A percentile compares a stretch with the other conserved stretches of the same genome.
phyloP scores from a whole-genome alignment of 2,329 filamentous ascomycete genomes.

The Penicillium sp. region DNA sequence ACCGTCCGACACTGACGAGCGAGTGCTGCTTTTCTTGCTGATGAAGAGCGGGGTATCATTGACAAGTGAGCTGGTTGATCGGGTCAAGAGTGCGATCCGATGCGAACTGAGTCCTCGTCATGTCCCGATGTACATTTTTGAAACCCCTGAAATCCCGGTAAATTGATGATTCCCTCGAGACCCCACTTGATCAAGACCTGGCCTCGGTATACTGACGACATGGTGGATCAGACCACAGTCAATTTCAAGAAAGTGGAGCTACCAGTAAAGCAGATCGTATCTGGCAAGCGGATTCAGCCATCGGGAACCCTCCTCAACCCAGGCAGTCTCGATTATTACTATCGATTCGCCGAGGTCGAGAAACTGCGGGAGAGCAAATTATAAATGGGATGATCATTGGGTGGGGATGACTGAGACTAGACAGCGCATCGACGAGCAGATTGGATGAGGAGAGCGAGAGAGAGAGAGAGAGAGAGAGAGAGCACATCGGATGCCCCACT shows the following conservation, averaged over 20 bases:
- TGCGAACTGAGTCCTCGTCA: slow-evolving; percentile 71
- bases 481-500: background rate
- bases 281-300: slow-evolving; percentile 71
- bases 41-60: slow-evolving; percentile 51
- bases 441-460: background rate
- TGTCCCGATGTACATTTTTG: slow-evolving; percentile 78
- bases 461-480: background rate
- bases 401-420: background rate
- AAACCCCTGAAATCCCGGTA: slow-evolving; percentile 75
- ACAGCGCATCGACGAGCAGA: background rate
- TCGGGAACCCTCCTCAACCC: slow-evolving; percentile 73
- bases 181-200: slow-evolving; percentile 29
- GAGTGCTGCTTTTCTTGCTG: slow-evolving; percentile 63
- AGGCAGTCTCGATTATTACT: slow-evolving; percentile 68
- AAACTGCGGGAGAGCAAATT: slow-evolving; percentile 43
- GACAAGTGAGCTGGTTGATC: slow-evolving; percentile 48
- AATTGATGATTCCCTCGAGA: slow-evolving; percentile 1
- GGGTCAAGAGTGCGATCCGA: slow-evolving; percentile 66
- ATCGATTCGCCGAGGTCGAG: slow-evolving; percentile 75
- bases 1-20: slow-evolving; percentile 61
- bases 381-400: slow-evolving; percentile 1
- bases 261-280: slow-evolving; percentile 82
- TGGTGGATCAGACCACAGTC: slow-evolving; percentile 68
- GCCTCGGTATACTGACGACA: slow-evolving; percentile 54
- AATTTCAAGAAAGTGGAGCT: slow-evolving; percentile 86